phyloP scores from a whole-genome alignment of 257 asterid genomes.

The Ocimum tenuiflorum region DNA sequence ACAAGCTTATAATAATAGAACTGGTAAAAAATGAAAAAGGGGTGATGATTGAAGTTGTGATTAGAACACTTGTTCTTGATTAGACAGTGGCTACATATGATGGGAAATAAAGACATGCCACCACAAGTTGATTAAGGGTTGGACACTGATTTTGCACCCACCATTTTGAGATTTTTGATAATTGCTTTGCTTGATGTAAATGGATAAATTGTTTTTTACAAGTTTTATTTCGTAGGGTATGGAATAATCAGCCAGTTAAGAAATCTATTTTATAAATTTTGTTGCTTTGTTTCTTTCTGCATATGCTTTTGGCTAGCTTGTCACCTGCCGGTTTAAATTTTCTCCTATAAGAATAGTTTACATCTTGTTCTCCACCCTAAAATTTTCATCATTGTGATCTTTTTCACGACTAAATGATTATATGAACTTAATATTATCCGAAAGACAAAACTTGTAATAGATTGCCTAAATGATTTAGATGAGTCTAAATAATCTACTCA shows the following conservation, averaged over 20 bases:
- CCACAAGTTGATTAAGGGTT: constrained; percentile 22
- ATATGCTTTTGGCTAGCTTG: constrained; percentile 48
- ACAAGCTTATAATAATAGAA: no score
- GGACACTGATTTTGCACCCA: constrained; percentile 72
- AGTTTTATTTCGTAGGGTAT: constrained; percentile 50
- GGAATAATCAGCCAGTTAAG: constrained; percentile 70
- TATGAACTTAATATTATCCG: no score
- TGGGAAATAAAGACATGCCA: constrained; percentile 23
- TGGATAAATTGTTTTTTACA: constrained; percentile 31
- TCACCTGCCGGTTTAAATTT: constrained; percentile 33
- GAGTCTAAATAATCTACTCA: no score
- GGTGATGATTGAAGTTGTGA: constrained; percentile 11
- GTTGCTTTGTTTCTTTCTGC: constrained; percentile 30
- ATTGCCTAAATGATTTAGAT: no score
- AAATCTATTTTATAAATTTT: constrained; percentile 44
- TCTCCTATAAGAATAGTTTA: not conserved
- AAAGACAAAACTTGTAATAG: no score
- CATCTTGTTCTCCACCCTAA: no score
- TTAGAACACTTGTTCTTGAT: constrained; percentile 18
- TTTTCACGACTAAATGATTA: no score
- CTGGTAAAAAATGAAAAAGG: not conserved
- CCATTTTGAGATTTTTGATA: constrained; percentile 47
- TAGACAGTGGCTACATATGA: constrained; percentile 11
- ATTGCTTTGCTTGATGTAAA: constrained; percentile 54
- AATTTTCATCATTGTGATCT: no score